Evolutionary conservation across 1,139 yeast genomes (phyloP), one percentile per base, ranked within the genome.

Genomic region (Nakaseomyces bracarensis): DNA sequence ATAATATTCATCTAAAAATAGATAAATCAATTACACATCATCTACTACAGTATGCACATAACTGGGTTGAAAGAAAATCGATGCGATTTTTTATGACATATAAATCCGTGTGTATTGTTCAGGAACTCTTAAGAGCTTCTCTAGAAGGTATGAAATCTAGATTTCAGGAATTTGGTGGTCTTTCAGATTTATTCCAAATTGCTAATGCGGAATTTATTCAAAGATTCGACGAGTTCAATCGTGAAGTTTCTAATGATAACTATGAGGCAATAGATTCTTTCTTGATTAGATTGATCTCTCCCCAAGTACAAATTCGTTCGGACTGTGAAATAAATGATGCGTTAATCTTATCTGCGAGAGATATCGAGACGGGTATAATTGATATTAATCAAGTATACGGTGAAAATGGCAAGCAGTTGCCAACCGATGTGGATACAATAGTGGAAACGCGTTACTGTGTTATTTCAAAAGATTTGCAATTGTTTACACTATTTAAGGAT

Each of bases 231-330:
- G 64, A 67, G 8, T 67, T 72, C 30, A 59, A 82, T 20, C 67
- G 74, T 27, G 63, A 66, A 33, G 68, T 72, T 1, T 53, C 57
- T 1, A 55, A 65, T 13, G 67, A 64, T 0, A 62, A 64, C 37
- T 74, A 76, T 43, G 64, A 61, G n/a, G 66, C 79, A 8, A 67
- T 72, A 7, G 85, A 81, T 51, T 77, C 79, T 42, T 84, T 76
- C 54, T 60, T 79, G 46, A 66, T 87, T 41, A 79, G 82, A 46
- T 68, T 87, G 22, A 70, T 84, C 8, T 75, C 89, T 1, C 96
- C 96, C 0, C 96, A 87, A 58, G 74, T 87, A 40, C 93, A 87
- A 60, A 63, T 87, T 19, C 77, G 80, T 47, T 74, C 84, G 27
- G 80, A 79, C 27, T 72, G 72, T 41, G 74, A 74, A 41, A 77